Evolutionary conservation across 208 protist genomes (phyloP), one percentile per base, ranked within the genome.

Genomic region (Tritrichomonas foetus): DNA sequence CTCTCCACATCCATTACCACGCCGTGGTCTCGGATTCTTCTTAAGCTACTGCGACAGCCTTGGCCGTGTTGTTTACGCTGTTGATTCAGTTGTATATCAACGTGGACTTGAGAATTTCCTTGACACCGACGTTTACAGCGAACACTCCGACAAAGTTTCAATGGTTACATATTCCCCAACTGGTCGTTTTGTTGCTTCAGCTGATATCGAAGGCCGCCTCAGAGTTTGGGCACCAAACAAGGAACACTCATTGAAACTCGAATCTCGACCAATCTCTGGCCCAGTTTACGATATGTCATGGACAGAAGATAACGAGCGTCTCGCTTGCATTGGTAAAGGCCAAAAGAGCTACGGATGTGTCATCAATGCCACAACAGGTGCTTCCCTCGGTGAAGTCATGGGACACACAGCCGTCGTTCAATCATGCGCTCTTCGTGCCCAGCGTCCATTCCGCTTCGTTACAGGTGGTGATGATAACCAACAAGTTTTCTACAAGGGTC

Each of bases 291-390:
- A 89, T 16, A 53, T 89, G 14, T 89, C 78, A 57, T 89, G 78
- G 78, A 89, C 78, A 57, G 78, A 47, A 44, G 78, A 89, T 57
- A 89, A 89, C 47, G 78, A 89, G 47, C 78, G 78, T 89, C 44
- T 89, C 47, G 44, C 78, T 57, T 25, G 9, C 30, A 33, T 89
- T 49, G 78, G 78, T 39, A 44, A 89, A 50, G 78, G 78, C 20
- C 16, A 9, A 36, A 89, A 89, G 13, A 50, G 27, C 33, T 89
- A 53, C n/a, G 78, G 78, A 25, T 49, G 39, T 39, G 78, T 89
- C 39, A 57, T 89, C 30, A 36, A 44, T 20, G 78, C 78, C 57
- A 30, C 1, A 16, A 50, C 8, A 61, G 78, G 78, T 39, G 33
- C 78, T 61, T 25, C 78, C 3, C 78, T 53, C 8, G 78, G 78